Percentiles rank a stretch among this genome's conserved stretches.
phyloP scores from a whole-genome alignment of 768 basidiomycete species.

The Hebeloma cylindrosporum region DNA sequence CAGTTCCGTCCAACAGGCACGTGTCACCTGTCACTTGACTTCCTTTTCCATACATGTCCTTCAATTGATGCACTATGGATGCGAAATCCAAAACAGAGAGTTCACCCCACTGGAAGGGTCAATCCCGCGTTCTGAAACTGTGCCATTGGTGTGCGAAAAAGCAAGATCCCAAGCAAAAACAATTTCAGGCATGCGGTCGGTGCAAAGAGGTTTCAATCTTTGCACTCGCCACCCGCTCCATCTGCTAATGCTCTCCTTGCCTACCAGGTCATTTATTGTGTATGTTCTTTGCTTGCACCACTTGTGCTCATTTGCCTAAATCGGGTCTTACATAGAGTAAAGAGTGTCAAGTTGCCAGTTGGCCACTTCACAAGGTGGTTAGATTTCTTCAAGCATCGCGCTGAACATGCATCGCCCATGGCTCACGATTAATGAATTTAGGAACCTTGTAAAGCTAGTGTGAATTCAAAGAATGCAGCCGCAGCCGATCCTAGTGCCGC shows the following conservation, averaged over 20 bases:
- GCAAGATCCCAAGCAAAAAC: conserved; percentile 21
- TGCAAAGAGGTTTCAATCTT: conserved; percentile 29
- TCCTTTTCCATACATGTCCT: not conserved
- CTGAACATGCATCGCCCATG: conserved; percentile 8
- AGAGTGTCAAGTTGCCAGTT: conserved; percentile 28
- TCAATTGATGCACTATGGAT: not conserved
- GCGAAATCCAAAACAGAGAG: conserved; percentile 7
- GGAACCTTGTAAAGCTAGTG: conserved; percentile 23
- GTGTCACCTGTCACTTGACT: conserved; percentile 34
- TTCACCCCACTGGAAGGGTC: conserved; percentile 24
- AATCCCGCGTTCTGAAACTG: conserved; percentile 27
- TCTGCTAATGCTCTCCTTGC: not conserved
- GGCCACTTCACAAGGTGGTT: conserved; percentile 25
- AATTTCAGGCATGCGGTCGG: conserved; percentile 25
- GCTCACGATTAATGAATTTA: no score
- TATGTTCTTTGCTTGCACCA: conserved; percentile 12
- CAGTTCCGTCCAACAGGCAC: conserved; percentile 24
- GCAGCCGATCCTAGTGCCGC: conserved; percentile 15
- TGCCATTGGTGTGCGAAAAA: conserved; percentile 32
- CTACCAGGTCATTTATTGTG: conserved; percentile 26
- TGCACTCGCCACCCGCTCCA: conserved; percentile 1
- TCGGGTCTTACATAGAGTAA: conserved; percentile 20
- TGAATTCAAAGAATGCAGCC: conserved; percentile 16
- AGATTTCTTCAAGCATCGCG: conserved; percentile 5
- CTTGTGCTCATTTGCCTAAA: conserved; percentile 12